Evolutionary conservation across 1,284 basidiomycete genomes (phyloP).

Genomic region (Trichosporon ovoides): DNA sequence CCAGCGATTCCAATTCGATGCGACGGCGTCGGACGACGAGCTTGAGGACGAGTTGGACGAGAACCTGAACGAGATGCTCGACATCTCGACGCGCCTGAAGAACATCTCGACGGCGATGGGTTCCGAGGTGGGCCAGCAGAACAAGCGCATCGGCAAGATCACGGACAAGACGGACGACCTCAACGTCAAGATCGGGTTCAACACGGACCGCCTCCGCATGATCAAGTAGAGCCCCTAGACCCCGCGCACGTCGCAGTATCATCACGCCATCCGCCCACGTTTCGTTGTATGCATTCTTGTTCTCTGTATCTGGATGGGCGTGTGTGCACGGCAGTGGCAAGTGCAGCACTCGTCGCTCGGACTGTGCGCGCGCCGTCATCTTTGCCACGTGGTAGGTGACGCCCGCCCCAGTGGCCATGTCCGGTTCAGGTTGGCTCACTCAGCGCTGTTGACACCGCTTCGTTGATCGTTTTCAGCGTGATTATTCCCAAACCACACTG

Average conservation of each 20-base stretch:
- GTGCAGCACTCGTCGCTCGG: background rate
- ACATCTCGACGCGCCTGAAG: conserved; percentile 76
- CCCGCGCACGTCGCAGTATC: background rate
- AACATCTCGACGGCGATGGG: conserved; percentile 65
- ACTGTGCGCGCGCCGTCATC: no score
- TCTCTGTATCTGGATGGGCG: background rate
- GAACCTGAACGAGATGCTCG: conserved; percentile 84
- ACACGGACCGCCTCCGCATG: conserved; percentile 45
- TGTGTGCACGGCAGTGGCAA: background rate
- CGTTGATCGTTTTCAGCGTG: no score
- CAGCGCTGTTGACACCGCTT: no score
- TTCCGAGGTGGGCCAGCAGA: conserved; percentile 48
- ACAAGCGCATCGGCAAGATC: conserved; percentile 43
- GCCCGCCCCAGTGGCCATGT: no score
- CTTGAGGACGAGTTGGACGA: conserved; percentile 71
- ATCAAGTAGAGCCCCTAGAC: conserved; percentile 32
- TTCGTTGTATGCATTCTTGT: background rate
- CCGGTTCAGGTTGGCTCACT: no score
- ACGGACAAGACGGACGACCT: conserved; percentile 50
- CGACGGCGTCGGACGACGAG: conserved; percentile 92
- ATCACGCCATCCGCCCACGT: background rate
- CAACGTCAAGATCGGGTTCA: conserved; percentile 46
- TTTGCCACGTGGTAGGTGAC: no score
- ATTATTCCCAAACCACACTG: background rate
- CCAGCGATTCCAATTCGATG: conserved; percentile 83